Base-by-base conservation (phyloP, 2,329 filamentous ascomycete species). In the Colletotrichum lindemuthianum region DNA sequence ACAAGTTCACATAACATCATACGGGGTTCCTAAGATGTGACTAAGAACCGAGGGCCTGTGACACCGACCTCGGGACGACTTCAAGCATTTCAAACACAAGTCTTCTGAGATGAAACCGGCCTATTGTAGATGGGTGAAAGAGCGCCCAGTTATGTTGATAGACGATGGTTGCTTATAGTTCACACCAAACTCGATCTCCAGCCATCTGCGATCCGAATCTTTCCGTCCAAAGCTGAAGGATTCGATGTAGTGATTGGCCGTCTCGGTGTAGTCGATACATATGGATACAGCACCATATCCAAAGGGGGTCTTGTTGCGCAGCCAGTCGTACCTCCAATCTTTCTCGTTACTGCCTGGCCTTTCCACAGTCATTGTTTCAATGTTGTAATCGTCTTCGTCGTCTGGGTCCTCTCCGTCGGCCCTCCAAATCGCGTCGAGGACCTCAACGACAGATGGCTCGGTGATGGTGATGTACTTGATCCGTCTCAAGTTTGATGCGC, bases 1-100 rank as follows among this genome's bases (percentile, higher is more conserved):
- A 4, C 4, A 5, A 48, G 53, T 56, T 47, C 53, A 37, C 33
- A 52, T 56, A 56, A 56, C 53, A 41, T 43, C 45, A 56, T 56
- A 41, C 53, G 43, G 53, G 53, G 43, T 34, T 36, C 3, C 53
- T 16, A 56, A 56, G 53, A 56, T 56, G 53, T 56, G 41, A 56
- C 53, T 32, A 37, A 56, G 15, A 56, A 56, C 53, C 47, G 53
- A 43, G 41, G 43, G 41, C 40, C 13, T 56, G 4, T 0, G 16
- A 56, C 39, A 48, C 53, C 53, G 53, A 56, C 47, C 32, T 56
- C 53, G 53, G 53, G 11, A 16, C 33, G 0, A 56, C 36, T 13
- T 56, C 43, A 36, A 48, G 43, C 41, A 47, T 48, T 39, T 32
- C 53, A 44, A 8, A 9, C 12, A 40, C 34, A 36, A 0, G 2